Percentiles rank a stretch among this genome's conserved stretches.
These are phyloP conservation scores for Dothideomycetidae sp. DNA, from an alignment of 2,329 filamentous ascomycete genomes.

Conservation along the genomic window DNA sequence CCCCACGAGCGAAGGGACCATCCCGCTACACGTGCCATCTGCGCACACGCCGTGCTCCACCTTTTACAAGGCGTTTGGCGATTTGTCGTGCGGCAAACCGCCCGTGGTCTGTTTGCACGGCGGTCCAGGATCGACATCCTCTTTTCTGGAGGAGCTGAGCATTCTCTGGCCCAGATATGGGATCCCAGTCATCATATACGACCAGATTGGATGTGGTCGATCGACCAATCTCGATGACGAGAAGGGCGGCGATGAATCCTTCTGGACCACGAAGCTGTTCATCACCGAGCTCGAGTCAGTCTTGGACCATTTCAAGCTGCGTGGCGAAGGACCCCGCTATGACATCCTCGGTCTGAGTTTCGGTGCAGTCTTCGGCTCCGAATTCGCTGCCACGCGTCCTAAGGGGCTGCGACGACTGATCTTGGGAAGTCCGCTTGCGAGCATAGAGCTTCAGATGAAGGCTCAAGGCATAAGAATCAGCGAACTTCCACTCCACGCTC, in stretches of 20 bases:
- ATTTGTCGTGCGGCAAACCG: constrained; percentile 13
- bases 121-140: constrained; percentile 31
- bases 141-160: constrained; percentile 25
- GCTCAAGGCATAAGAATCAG: constrained; percentile 16
- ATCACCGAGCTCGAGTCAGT: constrained; percentile 37
- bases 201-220: constrained; percentile 38
- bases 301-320: constrained; percentile 29
- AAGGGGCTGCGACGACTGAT: constrained; percentile 28
- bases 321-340: constrained; percentile 19
- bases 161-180: constrained; percentile 26
- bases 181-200: constrained; percentile 38
- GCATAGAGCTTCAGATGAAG: constrained; percentile 19
- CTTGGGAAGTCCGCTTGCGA: constrained; percentile 18
- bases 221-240: constrained; percentile 37
- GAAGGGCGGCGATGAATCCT: constrained; percentile 30
- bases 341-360: constrained; percentile 38
- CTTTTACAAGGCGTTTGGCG: constrained; percentile 22
- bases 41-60: constrained; percentile 19
- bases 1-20: background rate
- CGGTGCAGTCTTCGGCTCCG: constrained; percentile 38
- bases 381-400: constrained; percentile 28
- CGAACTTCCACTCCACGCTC: constrained; percentile 19
- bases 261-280: constrained; percentile 38
- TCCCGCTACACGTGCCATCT: constrained; percentile 15
- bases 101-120: constrained; percentile 30